Percentiles rank a stretch among this genome's conserved stretches.
Evolutionary conservation across 2,329 filamentous ascomycete species (phyloP).

Genomic region (Cordyceps tenuipes): DNA sequence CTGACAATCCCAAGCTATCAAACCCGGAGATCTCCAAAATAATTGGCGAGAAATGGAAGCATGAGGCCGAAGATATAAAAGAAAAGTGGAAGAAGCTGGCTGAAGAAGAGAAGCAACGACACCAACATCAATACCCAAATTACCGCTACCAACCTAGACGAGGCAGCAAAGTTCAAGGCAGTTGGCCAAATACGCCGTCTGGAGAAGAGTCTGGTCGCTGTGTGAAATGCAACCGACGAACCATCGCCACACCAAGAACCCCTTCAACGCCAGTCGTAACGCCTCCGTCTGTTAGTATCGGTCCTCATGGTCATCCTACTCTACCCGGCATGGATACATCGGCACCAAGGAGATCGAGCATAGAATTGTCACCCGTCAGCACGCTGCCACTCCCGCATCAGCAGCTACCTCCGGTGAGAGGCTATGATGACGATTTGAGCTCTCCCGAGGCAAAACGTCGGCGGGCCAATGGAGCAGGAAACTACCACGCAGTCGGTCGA

Average conservation of each 20-base stretch:
- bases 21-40: conserved; percentile 98
- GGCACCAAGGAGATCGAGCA: conserved; percentile 21
- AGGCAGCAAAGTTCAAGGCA: conserved; percentile 30
- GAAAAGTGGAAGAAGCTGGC: conserved; percentile 82
- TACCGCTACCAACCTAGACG: conserved; percentile 90
- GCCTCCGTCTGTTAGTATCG: conserved; percentile 24
- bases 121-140: conserved; percentile 82
- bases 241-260: conserved; percentile 53
- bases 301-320: conserved; percentile 17
- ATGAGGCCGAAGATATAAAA: conserved; percentile 65
- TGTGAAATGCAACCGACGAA: conserved; percentile 62
- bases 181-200: conserved; percentile 24
- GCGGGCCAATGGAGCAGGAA: conserved; percentile 41
- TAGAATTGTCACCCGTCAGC: conserved; percentile 19
- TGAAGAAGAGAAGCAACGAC: conserved; percentile 85
- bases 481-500: conserved; percentile 23
- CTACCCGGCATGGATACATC: conserved; percentile 19
- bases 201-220: conserved; percentile 51
- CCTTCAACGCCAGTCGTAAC: conserved; percentile 41
- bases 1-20: conserved; percentile 76
- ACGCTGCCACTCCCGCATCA: conserved; percentile 18
- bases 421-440: conserved; percentile 30
- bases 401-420: conserved; percentile 17
- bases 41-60: conserved; percentile 86
- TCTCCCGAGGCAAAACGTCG: conserved; percentile 54